A percentile compares a stretch with the other conserved stretches of the same genome.
These are phyloP conservation scores for Colletotrichum sp. DNA, from an alignment of 2,329 filamentous ascomycete species.

Conservation along the genomic window DNA sequence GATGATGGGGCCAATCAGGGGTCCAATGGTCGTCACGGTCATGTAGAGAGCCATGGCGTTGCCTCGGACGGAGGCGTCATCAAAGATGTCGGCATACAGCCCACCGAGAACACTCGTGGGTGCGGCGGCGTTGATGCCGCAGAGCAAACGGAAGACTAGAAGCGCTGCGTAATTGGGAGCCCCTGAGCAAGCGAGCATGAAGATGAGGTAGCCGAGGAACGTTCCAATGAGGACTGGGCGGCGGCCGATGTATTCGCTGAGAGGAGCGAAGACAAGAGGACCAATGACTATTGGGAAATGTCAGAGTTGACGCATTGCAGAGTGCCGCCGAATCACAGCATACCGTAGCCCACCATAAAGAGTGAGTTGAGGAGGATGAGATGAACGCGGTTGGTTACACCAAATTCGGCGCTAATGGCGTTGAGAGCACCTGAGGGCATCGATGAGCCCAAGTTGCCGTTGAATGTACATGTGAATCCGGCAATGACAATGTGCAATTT, in stretches of 20 bases:
- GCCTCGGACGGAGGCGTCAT: slow-evolving; percentile 33
- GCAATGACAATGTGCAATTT: slow-evolving; percentile 38
- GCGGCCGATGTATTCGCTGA: slow-evolving; percentile 39
- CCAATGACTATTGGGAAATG: slow-evolving; percentile 27
- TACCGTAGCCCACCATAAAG: slow-evolving; percentile 36
- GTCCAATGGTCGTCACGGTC: slow-evolving; percentile 35
- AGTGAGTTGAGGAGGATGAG: slow-evolving; percentile 39
- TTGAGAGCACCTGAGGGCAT: slow-evolving; percentile 41
- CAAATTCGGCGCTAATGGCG: slow-evolving; percentile 33
- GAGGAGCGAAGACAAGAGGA: slow-evolving; percentile 36
- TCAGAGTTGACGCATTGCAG: not conserved
- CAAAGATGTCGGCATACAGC: slow-evolving; percentile 36
- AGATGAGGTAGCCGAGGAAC: slow-evolving; percentile 36
- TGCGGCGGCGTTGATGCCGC: slow-evolving; percentile 36
- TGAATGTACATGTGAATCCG: slow-evolving; percentile 40
- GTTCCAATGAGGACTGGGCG: slow-evolving; percentile 36
- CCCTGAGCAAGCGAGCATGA: slow-evolving; percentile 40
- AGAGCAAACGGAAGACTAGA: slow-evolving; percentile 43
- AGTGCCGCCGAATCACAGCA: not conserved
- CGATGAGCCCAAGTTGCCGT: slow-evolving; percentile 39
- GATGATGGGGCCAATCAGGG: slow-evolving; percentile 54
- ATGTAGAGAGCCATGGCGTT: slow-evolving; percentile 39
- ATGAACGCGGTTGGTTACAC: slow-evolving; percentile 27
- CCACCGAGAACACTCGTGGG: slow-evolving; percentile 38
- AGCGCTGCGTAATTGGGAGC: slow-evolving; percentile 47